A percentile compares a stretch with the other conserved stretches of the same genome.
Conservation (phyloP, 352 stramenopile species). For the Globisporangium lucens region DNA sequence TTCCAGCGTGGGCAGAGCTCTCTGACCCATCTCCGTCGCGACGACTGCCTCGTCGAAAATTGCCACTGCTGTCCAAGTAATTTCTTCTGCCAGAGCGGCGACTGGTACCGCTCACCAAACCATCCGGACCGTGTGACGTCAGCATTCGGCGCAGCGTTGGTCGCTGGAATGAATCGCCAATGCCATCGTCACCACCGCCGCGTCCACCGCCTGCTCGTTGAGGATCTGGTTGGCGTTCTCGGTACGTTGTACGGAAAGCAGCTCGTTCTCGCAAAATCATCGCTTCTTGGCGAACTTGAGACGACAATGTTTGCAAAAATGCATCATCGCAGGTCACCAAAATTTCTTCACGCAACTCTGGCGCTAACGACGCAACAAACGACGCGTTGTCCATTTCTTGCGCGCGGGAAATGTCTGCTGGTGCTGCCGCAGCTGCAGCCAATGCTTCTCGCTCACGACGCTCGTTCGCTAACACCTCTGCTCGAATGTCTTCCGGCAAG, state of each 20-base stretch:
- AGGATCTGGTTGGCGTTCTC: slow-evolving; percentile 42
- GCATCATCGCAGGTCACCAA: slow-evolving; percentile 94
- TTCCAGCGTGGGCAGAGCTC: slow-evolving; percentile 35
- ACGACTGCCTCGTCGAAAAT: slow-evolving; percentile 29
- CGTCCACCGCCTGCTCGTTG: slow-evolving; percentile 20
- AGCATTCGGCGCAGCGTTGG: slow-evolving; percentile 79
- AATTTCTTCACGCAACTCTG: slow-evolving; percentile 96
- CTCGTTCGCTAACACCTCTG: slow-evolving; percentile 96
- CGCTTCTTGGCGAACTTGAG: slow-evolving; percentile 93
- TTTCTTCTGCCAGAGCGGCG: slow-evolving; percentile 38
- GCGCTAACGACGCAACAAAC: slow-evolving; percentile 95
- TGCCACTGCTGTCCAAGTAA: slow-evolving; percentile 38
- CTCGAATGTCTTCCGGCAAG: slow-evolving; percentile 95
- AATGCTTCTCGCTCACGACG: slow-evolving; percentile 87
- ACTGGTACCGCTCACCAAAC: slow-evolving; percentile 26
- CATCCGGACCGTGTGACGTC: slow-evolving; percentile 65
- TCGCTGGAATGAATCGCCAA: slow-evolving; percentile 64
- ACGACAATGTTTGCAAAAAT: slow-evolving; percentile 93
- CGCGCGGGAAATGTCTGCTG: slow-evolving; percentile 92
- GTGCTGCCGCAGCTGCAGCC: slow-evolving; percentile 55
- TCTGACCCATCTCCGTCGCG: slow-evolving; percentile 33
- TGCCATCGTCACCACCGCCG: slow-evolving; percentile 47
- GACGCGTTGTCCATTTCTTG: slow-evolving; percentile 99
- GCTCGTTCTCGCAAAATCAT: slow-evolving; percentile 94
- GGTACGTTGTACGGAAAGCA: slow-evolving; percentile 69